Evolutionary conservation across 148 eudicot genomes (phyloP).

Genomic region (Heliosperma pusillum): DNA sequence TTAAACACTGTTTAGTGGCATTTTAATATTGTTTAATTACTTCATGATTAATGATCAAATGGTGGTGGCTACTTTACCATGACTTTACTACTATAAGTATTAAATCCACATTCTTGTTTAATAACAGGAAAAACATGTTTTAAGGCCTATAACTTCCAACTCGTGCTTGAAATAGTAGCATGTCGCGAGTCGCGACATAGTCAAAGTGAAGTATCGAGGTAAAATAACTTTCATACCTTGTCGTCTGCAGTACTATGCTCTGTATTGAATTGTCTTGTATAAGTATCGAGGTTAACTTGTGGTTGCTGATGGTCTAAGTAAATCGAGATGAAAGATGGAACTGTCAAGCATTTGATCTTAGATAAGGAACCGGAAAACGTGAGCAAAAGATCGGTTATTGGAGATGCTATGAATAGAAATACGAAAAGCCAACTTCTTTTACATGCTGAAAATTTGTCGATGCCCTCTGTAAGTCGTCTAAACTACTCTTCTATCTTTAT

Average conservation of each 20-base stretch:
- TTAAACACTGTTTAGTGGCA: conserved; percentile 18
- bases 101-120: not conserved
- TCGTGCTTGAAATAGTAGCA: too few relatives aligned
- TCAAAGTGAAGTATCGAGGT: too few relatives aligned
- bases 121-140: not conserved
- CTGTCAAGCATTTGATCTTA: conserved; percentile 1
- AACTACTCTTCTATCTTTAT: too few relatives aligned
- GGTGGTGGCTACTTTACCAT: not conserved
- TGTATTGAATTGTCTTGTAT: too few relatives aligned
- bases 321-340: conserved; percentile 12
- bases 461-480: conserved; percentile 50
- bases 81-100: not conserved
- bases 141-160: too few relatives aligned
- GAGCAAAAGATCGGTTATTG: conserved; percentile 14
- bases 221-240: too few relatives aligned
- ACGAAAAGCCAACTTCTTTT: conserved; percentile 31
- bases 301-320: too few relatives aligned
- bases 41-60: not conserved
- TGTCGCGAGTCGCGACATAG: too few relatives aligned
- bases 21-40: not conserved
- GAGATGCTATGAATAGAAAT: conserved; percentile 11
- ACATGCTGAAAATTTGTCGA: conserved; percentile 38
- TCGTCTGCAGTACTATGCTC: too few relatives aligned
- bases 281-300: too few relatives aligned
- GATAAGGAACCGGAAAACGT: conserved; percentile 2